These are phyloP conservation scores for Penicillium sp. DNA, from an alignment of 2,329 filamentous ascomycete genomes.

Conservation along the genomic window DNA sequence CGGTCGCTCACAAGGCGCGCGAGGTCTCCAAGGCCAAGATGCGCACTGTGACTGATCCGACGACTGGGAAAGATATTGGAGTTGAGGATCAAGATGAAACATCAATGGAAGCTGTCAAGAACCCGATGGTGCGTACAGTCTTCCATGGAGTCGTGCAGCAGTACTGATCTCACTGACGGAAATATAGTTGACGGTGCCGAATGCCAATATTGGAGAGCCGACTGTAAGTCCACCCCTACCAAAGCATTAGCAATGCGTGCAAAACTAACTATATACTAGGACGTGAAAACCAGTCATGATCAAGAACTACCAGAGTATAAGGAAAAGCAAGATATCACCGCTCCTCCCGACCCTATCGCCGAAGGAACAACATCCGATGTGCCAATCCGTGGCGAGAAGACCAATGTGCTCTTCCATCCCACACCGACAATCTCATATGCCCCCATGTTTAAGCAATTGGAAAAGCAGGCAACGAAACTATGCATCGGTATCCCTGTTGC, in stretches of 20 bases:
- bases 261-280: slow-evolving; percentile 32
- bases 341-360: slow-evolving; percentile 82
- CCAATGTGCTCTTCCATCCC: slow-evolving; percentile 92
- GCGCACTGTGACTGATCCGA: slow-evolving; percentile 77
- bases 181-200: slow-evolving; percentile 74
- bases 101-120: slow-evolving; percentile 67
- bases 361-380: slow-evolving; percentile 86
- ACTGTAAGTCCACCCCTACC: slow-evolving; percentile 49
- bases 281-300: slow-evolving; percentile 67
- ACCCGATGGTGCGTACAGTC: slow-evolving; percentile 61
- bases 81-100: slow-evolving; percentile 78
- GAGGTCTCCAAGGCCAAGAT: slow-evolving; percentile 46
- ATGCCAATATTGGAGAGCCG: slow-evolving; percentile 78
- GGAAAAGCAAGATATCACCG: slow-evolving; percentile 81
- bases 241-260: too few species aligned
- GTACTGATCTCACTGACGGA: not conserved
- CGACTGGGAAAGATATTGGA: slow-evolving; percentile 79
- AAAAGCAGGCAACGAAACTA: slow-evolving; percentile 71
- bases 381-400: slow-evolving; percentile 94
- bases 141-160: not conserved
- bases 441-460: slow-evolving; percentile 76
- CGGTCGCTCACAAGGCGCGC: slow-evolving; percentile 50
- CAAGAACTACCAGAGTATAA: slow-evolving; percentile 81
- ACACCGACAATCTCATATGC: slow-evolving; percentile 88
- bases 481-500: slow-evolving; percentile 69